Evolutionary conservation across 495 filamentous ascomycete species (phyloP), one percentile per base, ranked within the genome.

Genomic region (Diplogelasinospora grovesii): DNA sequence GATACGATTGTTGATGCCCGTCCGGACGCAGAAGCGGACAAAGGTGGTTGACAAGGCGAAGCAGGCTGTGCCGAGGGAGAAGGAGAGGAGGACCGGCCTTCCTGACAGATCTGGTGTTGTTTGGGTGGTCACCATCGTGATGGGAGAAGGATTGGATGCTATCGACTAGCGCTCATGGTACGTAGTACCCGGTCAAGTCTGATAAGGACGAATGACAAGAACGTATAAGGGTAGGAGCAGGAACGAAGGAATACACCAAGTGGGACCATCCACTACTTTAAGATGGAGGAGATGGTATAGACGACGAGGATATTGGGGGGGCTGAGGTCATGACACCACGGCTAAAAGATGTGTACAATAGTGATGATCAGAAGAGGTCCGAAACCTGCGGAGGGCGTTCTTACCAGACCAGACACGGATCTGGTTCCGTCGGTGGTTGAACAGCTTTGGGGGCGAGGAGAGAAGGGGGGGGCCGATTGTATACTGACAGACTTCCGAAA

Each of bases 41-140:
- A 61, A 49, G 11, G 57, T 60, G 3, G 56, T 60, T 20, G 54
- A 41, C 3, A 65, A 34, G 20, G 62, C 58, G 15, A 63, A 46
- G 41, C 39, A 42, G 4, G 49, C 46, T 14, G 60, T 63, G 41
- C 51, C 54, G 13, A 63, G 41, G 10, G 62, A 65, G 30, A 65
- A 43, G 36, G 62, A 59, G 15, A 65, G 56, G 49, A 65, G 54
- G 49, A 57, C 61, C 39, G 59, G 53, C 43, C 61, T 60, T 54
- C 50, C 49, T 21, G 57, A 56, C 39, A 49, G 48, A 43, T 58
- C 41, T 40, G 41, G 37, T 43, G 39, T 28, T 14, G 33, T 13
- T 43, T 35, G n/a, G 16, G 47, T 39, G n/a, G 40, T 31, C 41
- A 46, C 48, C 55, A 56, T 61, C 22, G 41, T 53, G 39, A 27